Base-by-base conservation (phyloP, 2,329 filamentous ascomycete genomes). In the Samsoniella hepiali region DNA sequence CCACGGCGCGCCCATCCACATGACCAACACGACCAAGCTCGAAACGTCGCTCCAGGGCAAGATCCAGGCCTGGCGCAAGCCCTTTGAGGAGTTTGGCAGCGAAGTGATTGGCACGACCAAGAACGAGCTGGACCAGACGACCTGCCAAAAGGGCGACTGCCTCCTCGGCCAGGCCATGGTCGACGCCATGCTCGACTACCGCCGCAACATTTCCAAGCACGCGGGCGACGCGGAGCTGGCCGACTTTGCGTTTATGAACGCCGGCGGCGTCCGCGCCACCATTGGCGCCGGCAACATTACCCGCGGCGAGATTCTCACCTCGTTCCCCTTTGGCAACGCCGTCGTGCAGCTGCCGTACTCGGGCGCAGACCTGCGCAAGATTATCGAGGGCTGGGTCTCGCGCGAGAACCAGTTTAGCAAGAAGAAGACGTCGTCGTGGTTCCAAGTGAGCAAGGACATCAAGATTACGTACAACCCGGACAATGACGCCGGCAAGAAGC, bases 251-350 rank as follows among this genome's bases (percentile, higher is more conserved):
- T 72, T 90, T 55, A 83, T 86, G 73, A 89, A 89, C 72, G 82
- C 83, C 1, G 87, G 87, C 15, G 86, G 86, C 34, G 81, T 89
- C 59, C 85, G 87, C 27, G 84, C 86, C 3, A 84, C 82, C 42
- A 89, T 89, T 58, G 84, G 86, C 49, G 71, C 75, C 22, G 87
- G 87, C 10, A 73, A 82, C 60, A 82, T 89, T 69, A 89, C 86
- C 3, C 83, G 85, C 42, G 86, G 86, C 60, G 81, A 87, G 65
- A 82, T 89, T 5, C 76, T 88, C 2, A 88, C 84, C 0, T 80
- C 84, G 0, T 89, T 89, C 73, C 87, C 87, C 45, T 89, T 89
- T 66, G 83, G 84, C 62, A 89, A 89, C 72, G 78, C 85, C 51
- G 78, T 89, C 27, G 85, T 87, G 9, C 84, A 88, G 68, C 73